These are phyloP conservation scores for Linnemannia hyalina DNA, from an alignment of 192 early-diverging fungal species.

Conservation along the genomic window DNA sequence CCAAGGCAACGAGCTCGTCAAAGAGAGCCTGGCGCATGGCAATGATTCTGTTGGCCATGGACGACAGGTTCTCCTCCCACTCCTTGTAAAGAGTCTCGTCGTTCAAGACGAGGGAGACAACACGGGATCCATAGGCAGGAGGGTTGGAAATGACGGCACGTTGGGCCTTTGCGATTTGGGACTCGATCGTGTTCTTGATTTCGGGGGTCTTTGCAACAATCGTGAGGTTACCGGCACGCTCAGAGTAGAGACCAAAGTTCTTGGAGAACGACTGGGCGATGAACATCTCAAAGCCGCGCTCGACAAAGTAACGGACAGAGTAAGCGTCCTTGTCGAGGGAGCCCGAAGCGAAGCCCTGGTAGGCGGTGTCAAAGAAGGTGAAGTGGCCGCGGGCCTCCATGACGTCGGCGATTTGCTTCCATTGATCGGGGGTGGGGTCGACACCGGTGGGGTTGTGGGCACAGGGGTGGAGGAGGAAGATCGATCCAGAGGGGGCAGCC, in stretches of 20 bases:
- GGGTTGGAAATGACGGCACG: slow-evolving; percentile 93
- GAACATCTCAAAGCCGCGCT: slow-evolving; percentile 91
- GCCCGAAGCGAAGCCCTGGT: slow-evolving; percentile 98
- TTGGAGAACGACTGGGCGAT: slow-evolving; percentile 96
- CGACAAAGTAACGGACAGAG: slow-evolving; percentile 94
- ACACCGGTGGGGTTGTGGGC: slow-evolving; percentile 99
- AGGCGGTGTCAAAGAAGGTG: slow-evolving; percentile 98
- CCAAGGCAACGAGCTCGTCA: slow-evolving; percentile 72
- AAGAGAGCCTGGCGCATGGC: slow-evolving; percentile 85
- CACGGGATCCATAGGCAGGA: slow-evolving; percentile 89
- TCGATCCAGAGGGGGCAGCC: slow-evolving; percentile 81
- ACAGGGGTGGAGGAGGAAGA: slow-evolving; percentile 94
- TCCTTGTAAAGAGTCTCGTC: slow-evolving; percentile 82
- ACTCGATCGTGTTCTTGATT: slow-evolving; percentile 70
- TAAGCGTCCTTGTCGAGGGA: slow-evolving; percentile 91
- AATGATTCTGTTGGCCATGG: slow-evolving; percentile 94
- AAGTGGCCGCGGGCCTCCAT: slow-evolving; percentile 84
- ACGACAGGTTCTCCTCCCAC: slow-evolving; percentile 82
- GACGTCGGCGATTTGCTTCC: slow-evolving; percentile 91
- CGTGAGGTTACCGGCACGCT: slow-evolving; percentile 90
- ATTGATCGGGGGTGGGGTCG: slow-evolving; percentile 95
- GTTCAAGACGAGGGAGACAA: slow-evolving; percentile 89
- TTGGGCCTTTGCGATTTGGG: slow-evolving; percentile 87
- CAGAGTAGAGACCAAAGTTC: slow-evolving; percentile 97
- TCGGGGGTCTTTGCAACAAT: slow-evolving; percentile 73